Evolutionary conservation across 352 stramenopile species (phyloP).

Genomic region (Phytophthora sojae): DNA sequence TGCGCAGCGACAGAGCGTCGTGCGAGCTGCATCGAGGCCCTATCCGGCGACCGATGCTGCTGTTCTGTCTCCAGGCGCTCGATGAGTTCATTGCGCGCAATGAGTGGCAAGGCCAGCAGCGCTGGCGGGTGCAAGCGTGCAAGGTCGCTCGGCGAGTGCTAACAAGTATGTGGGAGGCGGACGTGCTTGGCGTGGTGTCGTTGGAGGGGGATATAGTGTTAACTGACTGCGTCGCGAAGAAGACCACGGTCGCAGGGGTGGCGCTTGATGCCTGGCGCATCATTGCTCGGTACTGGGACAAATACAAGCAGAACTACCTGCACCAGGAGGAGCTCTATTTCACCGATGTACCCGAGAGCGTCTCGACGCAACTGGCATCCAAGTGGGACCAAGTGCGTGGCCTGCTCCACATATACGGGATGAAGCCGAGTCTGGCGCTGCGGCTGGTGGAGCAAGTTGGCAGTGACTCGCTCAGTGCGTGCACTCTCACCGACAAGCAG

Average conservation of each 20-base stretch:
- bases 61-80: constrained; percentile 78
- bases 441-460: constrained; percentile 35
- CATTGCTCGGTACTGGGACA: constrained; percentile 64
- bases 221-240: constrained; percentile 46
- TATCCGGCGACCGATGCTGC: constrained; percentile 62
- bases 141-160: constrained; percentile 67
- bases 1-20: constrained; percentile 37
- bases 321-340: constrained; percentile 76
- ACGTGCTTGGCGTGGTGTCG: constrained; percentile 32
- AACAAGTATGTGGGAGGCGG: constrained; percentile 57
- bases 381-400: constrained; percentile 48
- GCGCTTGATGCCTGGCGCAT: constrained; percentile 63
- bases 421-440: constrained; percentile 51
- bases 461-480: constrained; percentile 4
- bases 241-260: constrained; percentile 51
- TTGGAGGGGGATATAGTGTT: constrained; percentile 47
- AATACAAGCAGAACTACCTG: constrained; percentile 69
- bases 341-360: constrained; percentile 27
- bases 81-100: constrained; percentile 73
- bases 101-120: constrained; percentile 36
- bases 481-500: constrained; percentile 35
- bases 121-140: constrained; percentile 58
- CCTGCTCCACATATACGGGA: constrained; percentile 61
- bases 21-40: constrained; percentile 53
- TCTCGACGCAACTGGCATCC: constrained; percentile 13